These are phyloP conservation scores for Cladophialophora bantiana DNA, from an alignment of 2,329 filamentous ascomycete genomes.

Conservation along the genomic window DNA sequence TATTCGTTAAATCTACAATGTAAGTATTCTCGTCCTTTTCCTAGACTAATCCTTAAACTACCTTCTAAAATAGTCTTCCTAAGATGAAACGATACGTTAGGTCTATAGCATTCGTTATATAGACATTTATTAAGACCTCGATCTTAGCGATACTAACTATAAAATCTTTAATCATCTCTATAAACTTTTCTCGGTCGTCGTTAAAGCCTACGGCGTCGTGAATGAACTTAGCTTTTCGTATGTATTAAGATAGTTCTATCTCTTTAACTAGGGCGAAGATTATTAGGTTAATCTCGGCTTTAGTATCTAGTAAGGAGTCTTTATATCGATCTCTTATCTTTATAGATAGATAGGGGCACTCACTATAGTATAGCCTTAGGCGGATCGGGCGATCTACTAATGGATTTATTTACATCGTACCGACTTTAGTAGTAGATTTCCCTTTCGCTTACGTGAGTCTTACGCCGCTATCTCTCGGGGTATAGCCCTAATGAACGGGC, in stretches of 20 bases:
- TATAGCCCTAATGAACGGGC: background rate
- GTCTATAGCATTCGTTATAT: background rate
- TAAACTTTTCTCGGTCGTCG: background rate
- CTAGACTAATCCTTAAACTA: background rate
- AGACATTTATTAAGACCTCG: constrained; percentile 6
- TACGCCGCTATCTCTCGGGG: too few relatives aligned
- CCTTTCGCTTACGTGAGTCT: background rate
- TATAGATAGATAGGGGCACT: background rate
- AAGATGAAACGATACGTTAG: background rate
- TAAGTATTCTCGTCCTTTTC: background rate
- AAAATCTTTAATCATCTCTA: constrained; percentile 11
- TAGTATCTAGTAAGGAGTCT: background rate
- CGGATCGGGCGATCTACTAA: background rate
- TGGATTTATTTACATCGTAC: background rate
- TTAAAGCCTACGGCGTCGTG: constrained; percentile 9
- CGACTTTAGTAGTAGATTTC: background rate
- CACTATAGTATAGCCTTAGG: background rate
- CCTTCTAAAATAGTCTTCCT: background rate
- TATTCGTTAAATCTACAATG: background rate
- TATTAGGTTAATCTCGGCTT: constrained; percentile 1
- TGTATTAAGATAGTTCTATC: background rate
- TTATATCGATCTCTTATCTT: background rate
- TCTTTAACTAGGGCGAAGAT: constrained; percentile 1
- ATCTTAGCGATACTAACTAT: background rate
- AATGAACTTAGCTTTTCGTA: constrained; percentile 3